A percentile compares a stretch with the other conserved stretches of the same genome.
Conservation (phyloP, 2,329 filamentous ascomycete species). For the Penicillium verrucosum region DNA sequence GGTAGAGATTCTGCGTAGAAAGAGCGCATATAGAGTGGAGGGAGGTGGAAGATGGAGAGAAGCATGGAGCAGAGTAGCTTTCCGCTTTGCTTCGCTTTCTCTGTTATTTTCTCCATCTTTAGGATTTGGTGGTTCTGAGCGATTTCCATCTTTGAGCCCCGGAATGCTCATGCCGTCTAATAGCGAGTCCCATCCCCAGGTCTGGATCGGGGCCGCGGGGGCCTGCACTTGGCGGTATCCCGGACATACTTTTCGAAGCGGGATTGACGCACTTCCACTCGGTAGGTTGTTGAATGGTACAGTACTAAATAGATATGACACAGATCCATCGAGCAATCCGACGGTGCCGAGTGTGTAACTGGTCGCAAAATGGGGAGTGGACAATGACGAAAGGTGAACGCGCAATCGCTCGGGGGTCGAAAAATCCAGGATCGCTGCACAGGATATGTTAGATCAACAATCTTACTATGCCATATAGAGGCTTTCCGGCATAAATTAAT, state of each 20-base stretch:
- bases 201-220: slow-evolving; percentile 34
- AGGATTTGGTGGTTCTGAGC: slow-evolving; percentile 51
- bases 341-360: slow-evolving; percentile 88
- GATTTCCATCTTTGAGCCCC: slow-evolving; percentile 11
- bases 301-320: slow-evolving; percentile 94
- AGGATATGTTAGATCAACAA: not conserved
- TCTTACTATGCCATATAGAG: not conserved
- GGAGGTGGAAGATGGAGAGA: slow-evolving; percentile 58
- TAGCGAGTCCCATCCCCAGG: slow-evolving; percentile 34
- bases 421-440: slow-evolving; percentile 78
- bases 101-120: slow-evolving; percentile 48
- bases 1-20: slow-evolving; percentile 73
- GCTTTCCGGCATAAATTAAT: not conserved
- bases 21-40: slow-evolving; percentile 80
- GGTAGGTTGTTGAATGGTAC: slow-evolving; percentile 64
- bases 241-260: slow-evolving; percentile 71
- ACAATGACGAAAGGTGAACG: slow-evolving; percentile 84
- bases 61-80: slow-evolving; percentile 46
- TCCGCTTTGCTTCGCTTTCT: slow-evolving; percentile 25
- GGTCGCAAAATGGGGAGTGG: slow-evolving; percentile 88
- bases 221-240: slow-evolving; percentile 74
- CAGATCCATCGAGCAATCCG: slow-evolving; percentile 90
- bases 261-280: slow-evolving; percentile 70
- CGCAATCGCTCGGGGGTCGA: slow-evolving; percentile 78
- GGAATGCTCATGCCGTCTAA: slow-evolving; percentile 24